Conservation (phyloP, 2,329 filamentous ascomycete genomes). For the Sporothrix luriei region DNA sequence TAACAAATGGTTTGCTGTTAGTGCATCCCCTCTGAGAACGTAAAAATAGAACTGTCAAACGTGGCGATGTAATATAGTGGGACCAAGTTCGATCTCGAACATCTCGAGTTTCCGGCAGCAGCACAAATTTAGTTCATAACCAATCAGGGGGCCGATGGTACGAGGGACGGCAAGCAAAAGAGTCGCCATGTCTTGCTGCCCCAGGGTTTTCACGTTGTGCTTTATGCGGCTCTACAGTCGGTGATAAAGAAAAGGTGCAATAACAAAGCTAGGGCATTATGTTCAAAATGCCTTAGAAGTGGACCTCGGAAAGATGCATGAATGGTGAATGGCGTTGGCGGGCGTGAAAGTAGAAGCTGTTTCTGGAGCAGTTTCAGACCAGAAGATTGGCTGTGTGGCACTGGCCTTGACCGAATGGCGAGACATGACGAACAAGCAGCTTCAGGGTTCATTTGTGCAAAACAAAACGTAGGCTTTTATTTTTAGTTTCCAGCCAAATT, state of each 20-base stretch:
- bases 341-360: slow-evolving; percentile 5
- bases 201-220: neutral
- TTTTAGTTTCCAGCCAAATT: no score
- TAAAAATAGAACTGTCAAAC: slow-evolving; percentile 16
- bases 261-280: neutral
- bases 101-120: slow-evolving; percentile 25
- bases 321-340: neutral
- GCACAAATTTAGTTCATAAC: neutral
- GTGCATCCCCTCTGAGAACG: neutral
- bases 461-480: neutral
- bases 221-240: slow-evolving; percentile 12
- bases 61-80: neutral
- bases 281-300: neutral
- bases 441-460: no score
- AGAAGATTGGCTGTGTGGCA: slow-evolving; percentile 10
- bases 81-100: slow-evolving; percentile 22
- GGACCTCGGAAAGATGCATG: neutral
- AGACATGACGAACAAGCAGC: neutral
- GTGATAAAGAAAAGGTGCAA: neutral
- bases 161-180: slow-evolving; percentile 3
- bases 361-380: slow-evolving; percentile 25
- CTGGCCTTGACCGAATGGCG: neutral
- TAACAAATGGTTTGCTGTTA: no score
- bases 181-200: no score
- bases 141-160: neutral